These are phyloP conservation scores for Pythium apleroticum DNA, from an alignment of 352 stramenopile genomes.

Conservation along the genomic window DNA sequence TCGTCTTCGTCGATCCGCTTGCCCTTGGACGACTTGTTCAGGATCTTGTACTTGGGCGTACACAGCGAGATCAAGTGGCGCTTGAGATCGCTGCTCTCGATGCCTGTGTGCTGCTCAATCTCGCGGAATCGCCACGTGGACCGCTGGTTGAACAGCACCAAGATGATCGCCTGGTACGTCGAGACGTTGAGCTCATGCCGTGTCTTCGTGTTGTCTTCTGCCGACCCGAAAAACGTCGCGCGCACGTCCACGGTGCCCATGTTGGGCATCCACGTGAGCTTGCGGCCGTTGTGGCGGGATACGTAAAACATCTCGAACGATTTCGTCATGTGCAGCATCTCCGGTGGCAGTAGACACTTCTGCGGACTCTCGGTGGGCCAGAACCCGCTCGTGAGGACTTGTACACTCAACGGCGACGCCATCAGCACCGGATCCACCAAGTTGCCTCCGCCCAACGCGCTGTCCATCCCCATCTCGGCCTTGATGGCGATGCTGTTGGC, in stretches of 20 bases:
- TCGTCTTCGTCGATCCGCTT: slow-evolving; percentile 95
- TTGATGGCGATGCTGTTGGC: slow-evolving; percentile 28
- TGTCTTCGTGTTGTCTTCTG: slow-evolving; percentile 49
- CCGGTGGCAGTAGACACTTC: slow-evolving; percentile 79
- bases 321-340: slow-evolving; percentile 78
- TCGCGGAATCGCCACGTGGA: slow-evolving; percentile 82
- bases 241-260: slow-evolving; percentile 92
- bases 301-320: slow-evolving; percentile 96
- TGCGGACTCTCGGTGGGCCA: slow-evolving; percentile 87
- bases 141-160: slow-evolving; percentile 96
- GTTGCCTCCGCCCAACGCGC: not conserved
- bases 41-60: slow-evolving; percentile 97
- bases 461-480: slow-evolving; percentile 16
- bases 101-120: slow-evolving; percentile 89
- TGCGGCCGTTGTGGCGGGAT: slow-evolving; percentile 92
- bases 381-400: slow-evolving; percentile 86
- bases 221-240: slow-evolving; percentile 80
- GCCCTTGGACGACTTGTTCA: slow-evolving; percentile 97
- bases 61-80: slow-evolving; percentile 97
- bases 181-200: slow-evolving; percentile 93
- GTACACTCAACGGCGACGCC: slow-evolving; percentile 47
- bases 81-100: slow-evolving; percentile 87
- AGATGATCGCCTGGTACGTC: slow-evolving; percentile 98
- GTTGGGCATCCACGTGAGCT: slow-evolving; percentile 95
- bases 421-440: not conserved